phyloP scores from a whole-genome alignment of 2,329 filamentous ascomycete species.

The Anisogramma anomala region DNA sequence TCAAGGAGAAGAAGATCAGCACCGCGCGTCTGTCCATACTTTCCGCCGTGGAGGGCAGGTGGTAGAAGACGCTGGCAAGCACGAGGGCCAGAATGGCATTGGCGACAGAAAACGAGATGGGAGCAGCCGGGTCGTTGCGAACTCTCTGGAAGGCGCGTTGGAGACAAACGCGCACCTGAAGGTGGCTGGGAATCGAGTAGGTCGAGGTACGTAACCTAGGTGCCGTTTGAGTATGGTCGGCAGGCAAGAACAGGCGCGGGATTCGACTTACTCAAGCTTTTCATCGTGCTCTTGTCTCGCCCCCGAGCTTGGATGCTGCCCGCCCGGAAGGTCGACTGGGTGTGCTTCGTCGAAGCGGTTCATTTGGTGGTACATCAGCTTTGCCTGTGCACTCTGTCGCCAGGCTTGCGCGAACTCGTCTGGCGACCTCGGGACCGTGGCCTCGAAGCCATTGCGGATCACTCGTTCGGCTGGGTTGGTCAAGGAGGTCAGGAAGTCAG shows the following conservation, averaged over 20 bases:
- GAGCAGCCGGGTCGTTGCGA: constrained; percentile 29
- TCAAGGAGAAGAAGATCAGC: constrained; percentile 48
- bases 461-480: constrained; percentile 54
- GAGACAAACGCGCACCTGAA: background rate
- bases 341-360: background rate
- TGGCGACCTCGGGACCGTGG: constrained; percentile 40
- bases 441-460: constrained; percentile 46
- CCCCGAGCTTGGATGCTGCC: constrained; percentile 23
- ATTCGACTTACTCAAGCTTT: too few relatives aligned
- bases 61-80: constrained; percentile 47
- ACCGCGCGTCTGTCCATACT: constrained; percentile 41
- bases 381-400: constrained; percentile 6
- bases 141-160: constrained; percentile 39
- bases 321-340: constrained; percentile 18
- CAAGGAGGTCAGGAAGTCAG: constrained; percentile 60
- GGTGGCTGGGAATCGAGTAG: background rate
- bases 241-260: too few relatives aligned
- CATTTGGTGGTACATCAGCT: background rate
- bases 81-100: constrained; percentile 44
- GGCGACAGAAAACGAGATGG: constrained; percentile 32
- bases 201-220: background rate
- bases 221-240: background rate
- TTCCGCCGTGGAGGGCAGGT: constrained; percentile 32
- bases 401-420: constrained; percentile 46
- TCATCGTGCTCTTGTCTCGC: background rate